Base-by-base conservation (phyloP, 805 yeast species). In the Nakazawaea peltata region DNA sequence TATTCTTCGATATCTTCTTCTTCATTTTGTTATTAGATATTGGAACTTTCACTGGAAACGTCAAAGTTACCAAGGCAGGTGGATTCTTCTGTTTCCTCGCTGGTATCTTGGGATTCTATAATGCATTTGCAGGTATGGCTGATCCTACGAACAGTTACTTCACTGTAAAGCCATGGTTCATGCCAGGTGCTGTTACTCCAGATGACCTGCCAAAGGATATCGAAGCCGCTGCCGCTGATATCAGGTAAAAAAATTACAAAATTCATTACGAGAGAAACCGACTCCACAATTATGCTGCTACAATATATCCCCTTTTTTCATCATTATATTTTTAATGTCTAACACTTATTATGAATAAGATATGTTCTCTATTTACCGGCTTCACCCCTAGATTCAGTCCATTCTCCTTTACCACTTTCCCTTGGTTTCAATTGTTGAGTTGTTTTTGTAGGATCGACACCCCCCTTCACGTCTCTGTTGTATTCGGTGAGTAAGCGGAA, bases 351-450 rank as follows among this genome's bases (percentile, higher is more conserved):
- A 21, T 8, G 10, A 21, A 21, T 21, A 7, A 21, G n/a, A n/a
- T n/a, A n/a, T n/a, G n/a, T n/a, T 8, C 5, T 5, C 21, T 26
- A 51, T 18, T 36, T 36, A 10, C 94, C 95, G 37, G 61, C 74
- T 53, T 88, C 97, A 1, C 95, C 95, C 46, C 97, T 63, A 0
- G 65, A 41, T n/a, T 59, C 50, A 1, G 81, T 81, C 97, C 97
- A 88, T 30, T 67, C 81, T 0, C 63, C 68, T 4, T 73, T 64
- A 0, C 97, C 97, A 32, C 87, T 78, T 50, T 83, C 81, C 39
- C 97, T 57, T 1, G 87, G 81, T 19, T 53, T 50, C 27, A 53
- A 47, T 1, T 40, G 40, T 52, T 57, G 13, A 28, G 27, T 33
- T 9, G 39, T 17, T 4, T n/a, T 18, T 7, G 40, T 16, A 4